Conservation (phyloP, 495 filamentous ascomycete genomes). For the Xylaria intraflava region DNA sequence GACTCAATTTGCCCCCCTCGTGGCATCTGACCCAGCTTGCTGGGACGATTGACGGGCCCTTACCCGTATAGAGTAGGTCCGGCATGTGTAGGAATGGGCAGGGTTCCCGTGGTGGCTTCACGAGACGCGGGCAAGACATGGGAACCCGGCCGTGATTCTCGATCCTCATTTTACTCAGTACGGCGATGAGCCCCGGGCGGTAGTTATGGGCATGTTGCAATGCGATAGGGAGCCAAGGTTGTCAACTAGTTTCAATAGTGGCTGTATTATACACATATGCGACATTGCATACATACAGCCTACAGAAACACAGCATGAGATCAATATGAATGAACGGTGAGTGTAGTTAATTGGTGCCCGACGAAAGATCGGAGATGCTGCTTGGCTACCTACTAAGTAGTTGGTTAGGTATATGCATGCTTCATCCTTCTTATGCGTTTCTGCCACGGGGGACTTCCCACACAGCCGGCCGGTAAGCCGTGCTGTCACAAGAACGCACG, state of each 20-base stretch:
- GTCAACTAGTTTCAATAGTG: slow-evolving; percentile 2
- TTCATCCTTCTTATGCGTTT: not conserved
- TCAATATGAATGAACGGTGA: too few relatives aligned
- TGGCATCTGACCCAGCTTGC: slow-evolving; percentile 11
- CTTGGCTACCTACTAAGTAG: too few relatives aligned
- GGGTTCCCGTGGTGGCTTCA: slow-evolving; percentile 4
- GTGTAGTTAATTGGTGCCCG: not conserved
- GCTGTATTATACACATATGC: slow-evolving; percentile 4
- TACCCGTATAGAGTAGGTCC: not conserved
- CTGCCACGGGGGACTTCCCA: slow-evolving; percentile 2
- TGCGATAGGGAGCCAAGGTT: not conserved
- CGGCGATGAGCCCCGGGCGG: not conserved
- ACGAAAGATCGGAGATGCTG: not conserved
- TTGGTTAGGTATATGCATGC: too few relatives aligned
- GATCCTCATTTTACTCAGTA: not conserved
- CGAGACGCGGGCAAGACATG: slow-evolving; percentile 1
- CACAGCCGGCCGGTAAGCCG: not conserved
- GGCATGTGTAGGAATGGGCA: not conserved
- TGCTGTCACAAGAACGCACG: not conserved
- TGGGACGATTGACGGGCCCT: slow-evolving; percentile 5
- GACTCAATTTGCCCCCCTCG: slow-evolving; percentile 8
- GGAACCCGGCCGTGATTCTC: not conserved
- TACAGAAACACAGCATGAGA: too few relatives aligned
- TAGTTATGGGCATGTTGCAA: not conserved
- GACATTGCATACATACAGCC: not conserved